phyloP scores from a whole-genome alignment of 352 stramenopile species.

The Globisporangium lucens region DNA sequence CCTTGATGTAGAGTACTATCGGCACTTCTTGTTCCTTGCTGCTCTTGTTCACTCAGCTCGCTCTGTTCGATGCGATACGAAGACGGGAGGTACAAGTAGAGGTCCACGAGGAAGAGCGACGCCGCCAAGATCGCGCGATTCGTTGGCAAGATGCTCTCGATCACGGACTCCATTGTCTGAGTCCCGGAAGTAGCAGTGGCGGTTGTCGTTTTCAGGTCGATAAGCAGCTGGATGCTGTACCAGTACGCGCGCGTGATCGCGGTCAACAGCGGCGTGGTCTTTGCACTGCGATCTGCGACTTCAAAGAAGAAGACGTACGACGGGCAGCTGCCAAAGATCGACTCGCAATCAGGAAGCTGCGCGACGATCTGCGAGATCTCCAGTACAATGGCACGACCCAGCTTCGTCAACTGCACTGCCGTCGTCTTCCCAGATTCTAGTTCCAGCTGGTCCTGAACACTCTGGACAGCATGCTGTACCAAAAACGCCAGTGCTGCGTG shows the following conservation, averaged over 20 bases:
- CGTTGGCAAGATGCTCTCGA: constrained; percentile 23
- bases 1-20: neutral
- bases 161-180: constrained; percentile 8
- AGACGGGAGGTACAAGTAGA: constrained; percentile 64
- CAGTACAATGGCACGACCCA: constrained; percentile 21
- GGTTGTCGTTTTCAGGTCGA: constrained; percentile 25
- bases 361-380: constrained; percentile 37
- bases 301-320: constrained; percentile 76
- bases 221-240: constrained; percentile 48
- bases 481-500: constrained; percentile 28
- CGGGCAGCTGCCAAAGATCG: constrained; percentile 45
- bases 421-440: neutral
- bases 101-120: constrained; percentile 72
- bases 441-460: constrained; percentile 3
- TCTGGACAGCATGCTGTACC: neutral
- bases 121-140: constrained; percentile 49
- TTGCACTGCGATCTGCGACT: constrained; percentile 37
- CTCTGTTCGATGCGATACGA: constrained; percentile 37
- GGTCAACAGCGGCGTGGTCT: constrained; percentile 55
- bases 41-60: neutral
- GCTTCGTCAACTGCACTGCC: constrained; percentile 3
- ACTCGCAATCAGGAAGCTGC: constrained; percentile 59
- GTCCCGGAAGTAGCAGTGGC: neutral
- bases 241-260: constrained; percentile 56
- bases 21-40: neutral